Evolutionary conservation across 805 yeast genomes (phyloP).

Genomic region (Allodekkera sacchari): DNA sequence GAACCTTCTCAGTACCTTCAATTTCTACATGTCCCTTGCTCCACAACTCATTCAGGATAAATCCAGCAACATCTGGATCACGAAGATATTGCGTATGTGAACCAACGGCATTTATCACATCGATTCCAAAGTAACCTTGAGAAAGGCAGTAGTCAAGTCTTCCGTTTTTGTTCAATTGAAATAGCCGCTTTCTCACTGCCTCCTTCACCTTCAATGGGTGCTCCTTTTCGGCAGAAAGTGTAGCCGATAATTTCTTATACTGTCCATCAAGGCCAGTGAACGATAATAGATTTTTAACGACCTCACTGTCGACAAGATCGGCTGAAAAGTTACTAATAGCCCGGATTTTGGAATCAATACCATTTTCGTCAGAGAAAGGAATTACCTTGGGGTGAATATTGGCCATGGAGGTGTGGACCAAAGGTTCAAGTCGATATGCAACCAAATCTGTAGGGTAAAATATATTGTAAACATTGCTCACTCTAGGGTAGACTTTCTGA

Average conservation of each 20-base stretch:
- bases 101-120: constrained; percentile 70
- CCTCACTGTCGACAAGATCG: constrained; percentile 20
- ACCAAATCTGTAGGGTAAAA: constrained; percentile 92
- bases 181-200: constrained; percentile 28
- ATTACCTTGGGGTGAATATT: constrained; percentile 46
- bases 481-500: constrained; percentile 39
- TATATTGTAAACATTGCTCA: constrained; percentile 65
- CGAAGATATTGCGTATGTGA: constrained; percentile 89
- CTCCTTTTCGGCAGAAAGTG: constrained; percentile 1
- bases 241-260: constrained; percentile 4
- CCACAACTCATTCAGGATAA: constrained; percentile 55
- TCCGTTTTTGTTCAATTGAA: constrained; percentile 56
- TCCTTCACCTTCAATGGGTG: constrained; percentile 16
- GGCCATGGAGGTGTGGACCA: constrained; percentile 45
- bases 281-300: constrained; percentile 13
- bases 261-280: constrained; percentile 12
- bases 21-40: constrained; percentile 3
- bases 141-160: constrained; percentile 77
- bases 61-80: constrained; percentile 76
- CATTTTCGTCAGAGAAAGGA: constrained; percentile 41
- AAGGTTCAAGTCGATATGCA: constrained; percentile 83
- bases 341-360: constrained; percentile 32
- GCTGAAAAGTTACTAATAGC: constrained; percentile 12
- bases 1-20: constrained; percentile 1
- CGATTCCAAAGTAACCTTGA: constrained; percentile 71